These are phyloP conservation scores for Sclerotinia spermophila DNA, from an alignment of 2,329 filamentous ascomycete species.

Conservation along the genomic window DNA sequence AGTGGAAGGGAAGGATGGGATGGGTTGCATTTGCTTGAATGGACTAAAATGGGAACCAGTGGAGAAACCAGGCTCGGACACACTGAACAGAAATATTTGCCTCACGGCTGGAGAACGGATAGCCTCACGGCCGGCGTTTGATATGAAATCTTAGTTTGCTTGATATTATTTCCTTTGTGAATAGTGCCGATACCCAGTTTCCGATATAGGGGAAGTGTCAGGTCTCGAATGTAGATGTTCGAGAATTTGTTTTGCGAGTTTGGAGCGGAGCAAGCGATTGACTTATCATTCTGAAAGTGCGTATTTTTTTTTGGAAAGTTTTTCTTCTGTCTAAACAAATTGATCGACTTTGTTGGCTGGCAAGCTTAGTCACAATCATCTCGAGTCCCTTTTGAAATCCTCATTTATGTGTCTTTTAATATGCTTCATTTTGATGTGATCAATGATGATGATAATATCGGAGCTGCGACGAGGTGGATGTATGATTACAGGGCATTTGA, in stretches of 20 bases:
- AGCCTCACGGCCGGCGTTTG: conserved; percentile 20
- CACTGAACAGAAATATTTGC: conserved; percentile 6
- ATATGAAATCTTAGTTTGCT: not conserved
- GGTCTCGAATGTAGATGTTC: not conserved
- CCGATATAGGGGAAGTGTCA: not conserved
- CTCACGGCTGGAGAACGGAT: conserved; percentile 19
- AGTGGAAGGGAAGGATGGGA: not conserved
- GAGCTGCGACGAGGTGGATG: not conserved
- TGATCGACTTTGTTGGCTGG: not conserved
- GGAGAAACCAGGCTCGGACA: conserved; percentile 6
- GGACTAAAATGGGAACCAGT: not conserved
- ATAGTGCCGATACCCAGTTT: not conserved
- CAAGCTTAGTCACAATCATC: not conserved
- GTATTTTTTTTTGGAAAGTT: not conserved
- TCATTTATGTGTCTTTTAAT: not conserved
- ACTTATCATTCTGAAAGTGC: not conserved
- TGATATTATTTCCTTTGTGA: conserved; percentile 7
- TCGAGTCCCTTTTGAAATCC: not conserved
- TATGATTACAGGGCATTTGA: not conserved
- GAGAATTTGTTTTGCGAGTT: not conserved
- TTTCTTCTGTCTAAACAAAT: not conserved
- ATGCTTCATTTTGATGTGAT: not conserved
- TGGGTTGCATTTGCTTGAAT: not conserved
- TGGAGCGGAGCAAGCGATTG: not conserved
- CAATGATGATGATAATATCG: not conserved